These are phyloP conservation scores for Puccinia coronata DNA, from an alignment of 1,284 basidiomycete genomes.

Conservation along the genomic window DNA sequence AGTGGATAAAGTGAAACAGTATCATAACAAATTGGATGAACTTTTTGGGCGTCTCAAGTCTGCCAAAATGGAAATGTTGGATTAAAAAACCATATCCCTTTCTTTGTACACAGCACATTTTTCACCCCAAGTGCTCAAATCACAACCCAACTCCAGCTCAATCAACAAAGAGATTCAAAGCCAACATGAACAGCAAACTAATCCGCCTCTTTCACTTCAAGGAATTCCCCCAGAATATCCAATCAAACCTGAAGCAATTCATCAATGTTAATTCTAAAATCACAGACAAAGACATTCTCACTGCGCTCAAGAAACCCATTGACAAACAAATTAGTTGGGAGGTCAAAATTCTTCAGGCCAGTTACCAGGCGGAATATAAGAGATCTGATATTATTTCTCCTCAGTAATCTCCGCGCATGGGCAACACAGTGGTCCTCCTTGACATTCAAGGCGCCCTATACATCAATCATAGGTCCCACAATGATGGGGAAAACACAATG, in stretches of 20 bases:
- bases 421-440: not conserved
- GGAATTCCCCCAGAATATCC: not conserved
- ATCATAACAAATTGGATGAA: too few relatives aligned
- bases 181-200: not conserved
- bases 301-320: not conserved
- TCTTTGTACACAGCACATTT: too few relatives aligned
- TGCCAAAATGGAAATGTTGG: too few relatives aligned
- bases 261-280: too few relatives aligned
- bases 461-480: not conserved
- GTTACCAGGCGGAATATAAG: not conserved
- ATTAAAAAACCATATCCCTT: too few relatives aligned
- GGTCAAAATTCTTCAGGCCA: not conserved
- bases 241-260: too few relatives aligned
- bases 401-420: not conserved
- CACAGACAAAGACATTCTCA: not conserved
- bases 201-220: not conserved
- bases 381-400: not conserved
- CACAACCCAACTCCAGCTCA: too few relatives aligned
- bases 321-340: not conserved
- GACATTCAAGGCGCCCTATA: not conserved
- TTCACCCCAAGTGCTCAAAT: not conserved
- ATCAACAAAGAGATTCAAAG: too few relatives aligned
- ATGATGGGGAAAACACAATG: conserved; percentile 9
- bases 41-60: too few relatives aligned
- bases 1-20: too few relatives aligned